Evolutionary conservation across 345 rosid species (phyloP).

Genomic region (Mangifera indica): DNA sequence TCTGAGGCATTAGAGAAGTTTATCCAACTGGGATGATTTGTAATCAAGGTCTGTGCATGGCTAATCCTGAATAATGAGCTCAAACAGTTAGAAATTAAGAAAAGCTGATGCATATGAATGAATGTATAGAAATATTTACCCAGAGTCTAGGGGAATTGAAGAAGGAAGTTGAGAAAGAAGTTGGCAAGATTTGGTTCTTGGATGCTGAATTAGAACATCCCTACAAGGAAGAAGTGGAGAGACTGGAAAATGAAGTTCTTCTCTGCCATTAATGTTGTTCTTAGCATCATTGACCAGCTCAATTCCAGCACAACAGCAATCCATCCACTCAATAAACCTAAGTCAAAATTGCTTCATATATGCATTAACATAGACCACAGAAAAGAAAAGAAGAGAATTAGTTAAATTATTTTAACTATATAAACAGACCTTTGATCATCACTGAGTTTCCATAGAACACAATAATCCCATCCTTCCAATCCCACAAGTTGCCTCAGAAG

Average conservation of each 20-base stretch:
- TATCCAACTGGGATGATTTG: conserved; percentile 70
- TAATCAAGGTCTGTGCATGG: conserved; percentile 63
- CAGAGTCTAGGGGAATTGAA: conserved; percentile 62
- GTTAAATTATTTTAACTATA: not conserved
- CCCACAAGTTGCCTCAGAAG: conserved; percentile 73
- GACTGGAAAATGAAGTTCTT: conserved; percentile 50
- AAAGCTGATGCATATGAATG: not conserved
- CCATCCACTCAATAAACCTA: conserved; percentile 70
- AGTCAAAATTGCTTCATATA: not conserved
- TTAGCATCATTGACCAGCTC: conserved; percentile 6
- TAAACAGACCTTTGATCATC: conserved; percentile 76
- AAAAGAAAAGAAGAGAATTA: conserved; percentile 10
- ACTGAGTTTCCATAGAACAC: conserved; percentile 75
- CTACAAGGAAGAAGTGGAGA: conserved; percentile 46
- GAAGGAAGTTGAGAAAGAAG: conserved; percentile 64
- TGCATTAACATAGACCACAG: not conserved
- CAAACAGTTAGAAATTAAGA: not conserved
- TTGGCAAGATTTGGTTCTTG: conserved; percentile 62
- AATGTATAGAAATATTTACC: conserved; percentile 27
- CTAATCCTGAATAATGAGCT: conserved; percentile 33
- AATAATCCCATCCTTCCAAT: conserved; percentile 71
- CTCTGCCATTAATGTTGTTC: conserved; percentile 33
- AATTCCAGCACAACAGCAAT: conserved; percentile 80
- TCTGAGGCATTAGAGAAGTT: conserved; percentile 53
- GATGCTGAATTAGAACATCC: conserved; percentile 70